phyloP scores from a whole-genome alignment of 495 filamentous ascomycete genomes.

The Talaromyces nanjingensis region DNA sequence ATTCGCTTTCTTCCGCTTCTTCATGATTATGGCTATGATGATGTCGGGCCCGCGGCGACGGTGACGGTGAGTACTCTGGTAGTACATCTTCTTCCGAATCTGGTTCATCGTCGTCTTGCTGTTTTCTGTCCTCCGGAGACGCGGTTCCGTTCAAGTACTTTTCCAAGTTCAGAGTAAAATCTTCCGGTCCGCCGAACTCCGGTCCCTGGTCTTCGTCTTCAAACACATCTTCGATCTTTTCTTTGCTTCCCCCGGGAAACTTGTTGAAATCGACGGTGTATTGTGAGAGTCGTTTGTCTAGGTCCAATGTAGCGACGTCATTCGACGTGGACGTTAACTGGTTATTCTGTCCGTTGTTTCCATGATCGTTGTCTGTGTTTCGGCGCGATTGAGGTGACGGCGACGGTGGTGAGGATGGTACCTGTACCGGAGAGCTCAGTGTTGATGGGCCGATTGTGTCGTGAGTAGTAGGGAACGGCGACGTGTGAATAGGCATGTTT shows the following conservation, averaged over 20 bases:
- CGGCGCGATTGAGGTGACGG: background rate
- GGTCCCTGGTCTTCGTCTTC: slow-evolving; percentile 31
- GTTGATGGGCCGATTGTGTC: slow-evolving; percentile 41
- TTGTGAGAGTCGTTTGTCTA: slow-evolving; percentile 39
- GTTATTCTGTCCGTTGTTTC: background rate
- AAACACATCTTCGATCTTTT: slow-evolving; percentile 17
- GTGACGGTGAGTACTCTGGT: slow-evolving; percentile 7
- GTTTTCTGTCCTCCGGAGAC: slow-evolving; percentile 16
- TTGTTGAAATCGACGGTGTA: slow-evolving; percentile 41
- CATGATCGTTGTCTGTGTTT: background rate
- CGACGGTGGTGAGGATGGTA: slow-evolving; percentile 8
- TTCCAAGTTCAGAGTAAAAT: slow-evolving; percentile 46
- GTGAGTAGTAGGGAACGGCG: slow-evolving; percentile 36
- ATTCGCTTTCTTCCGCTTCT: slow-evolving; percentile 37
- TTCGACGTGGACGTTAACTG: slow-evolving; percentile 14
- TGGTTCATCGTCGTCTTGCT: slow-evolving; percentile 13
- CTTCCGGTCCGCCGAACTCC: slow-evolving; percentile 45
- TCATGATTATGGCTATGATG: background rate
- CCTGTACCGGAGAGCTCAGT: slow-evolving; percentile 24
- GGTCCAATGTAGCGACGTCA: slow-evolving; percentile 20
- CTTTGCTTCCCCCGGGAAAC: slow-evolving; percentile 35
- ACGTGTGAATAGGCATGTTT: slow-evolving; percentile 19
- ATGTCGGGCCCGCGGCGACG: slow-evolving; percentile 3
- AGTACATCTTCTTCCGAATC: slow-evolving; percentile 10
- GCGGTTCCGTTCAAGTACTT: slow-evolving; percentile 39